These are phyloP conservation scores for Cyberlindnera saturnus DNA, from an alignment of 805 yeast species.

Conservation along the genomic window DNA sequence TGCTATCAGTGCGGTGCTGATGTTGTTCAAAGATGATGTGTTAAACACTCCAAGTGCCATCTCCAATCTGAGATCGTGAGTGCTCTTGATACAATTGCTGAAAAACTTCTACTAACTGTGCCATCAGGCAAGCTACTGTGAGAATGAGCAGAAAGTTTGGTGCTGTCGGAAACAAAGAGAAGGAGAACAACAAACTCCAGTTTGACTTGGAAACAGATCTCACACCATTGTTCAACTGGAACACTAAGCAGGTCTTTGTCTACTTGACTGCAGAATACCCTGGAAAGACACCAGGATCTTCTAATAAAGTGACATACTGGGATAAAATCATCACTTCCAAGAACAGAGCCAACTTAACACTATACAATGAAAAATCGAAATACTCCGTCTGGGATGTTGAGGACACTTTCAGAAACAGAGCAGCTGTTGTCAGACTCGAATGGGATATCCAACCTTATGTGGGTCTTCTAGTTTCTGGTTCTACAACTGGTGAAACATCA, in stretches of 20 bases:
- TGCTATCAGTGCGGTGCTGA: slow-evolving; percentile 41
- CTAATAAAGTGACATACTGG: slow-evolving; percentile 81
- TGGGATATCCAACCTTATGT: slow-evolving; percentile 93
- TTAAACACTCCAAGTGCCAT: slow-evolving; percentile 35
- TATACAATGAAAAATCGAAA: slow-evolving; percentile 54
- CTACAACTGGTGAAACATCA: slow-evolving; percentile 29
- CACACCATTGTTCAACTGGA: slow-evolving; percentile 85
- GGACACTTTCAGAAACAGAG: slow-evolving; percentile 47
- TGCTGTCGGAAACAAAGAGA: slow-evolving; percentile 55
- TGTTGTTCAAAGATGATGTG: slow-evolving; percentile 40
- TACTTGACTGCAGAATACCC: slow-evolving; percentile 82
- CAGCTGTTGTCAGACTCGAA: slow-evolving; percentile 64
- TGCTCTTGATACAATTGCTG: background rate
- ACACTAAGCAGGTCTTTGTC: slow-evolving; percentile 92
- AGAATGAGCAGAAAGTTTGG: slow-evolving; percentile 64
- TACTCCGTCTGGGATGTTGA: slow-evolving; percentile 87
- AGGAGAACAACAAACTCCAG: slow-evolving; percentile 64
- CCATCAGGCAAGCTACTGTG: slow-evolving; percentile 30
- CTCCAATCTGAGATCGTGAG: slow-evolving; percentile 30
- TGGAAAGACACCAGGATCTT: slow-evolving; percentile 30
- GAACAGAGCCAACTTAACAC: slow-evolving; percentile 51
- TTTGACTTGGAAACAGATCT: slow-evolving; percentile 77
- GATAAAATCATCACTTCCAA: slow-evolving; percentile 65
- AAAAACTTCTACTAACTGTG: slow-evolving; percentile 16
- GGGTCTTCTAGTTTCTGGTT: slow-evolving; percentile 74